Percentiles rank a stretch among this genome's conserved stretches.
Conservation (phyloP, 225 moss, liverwort and hornwort genomes). For the Sphagnum contortum region DNA sequence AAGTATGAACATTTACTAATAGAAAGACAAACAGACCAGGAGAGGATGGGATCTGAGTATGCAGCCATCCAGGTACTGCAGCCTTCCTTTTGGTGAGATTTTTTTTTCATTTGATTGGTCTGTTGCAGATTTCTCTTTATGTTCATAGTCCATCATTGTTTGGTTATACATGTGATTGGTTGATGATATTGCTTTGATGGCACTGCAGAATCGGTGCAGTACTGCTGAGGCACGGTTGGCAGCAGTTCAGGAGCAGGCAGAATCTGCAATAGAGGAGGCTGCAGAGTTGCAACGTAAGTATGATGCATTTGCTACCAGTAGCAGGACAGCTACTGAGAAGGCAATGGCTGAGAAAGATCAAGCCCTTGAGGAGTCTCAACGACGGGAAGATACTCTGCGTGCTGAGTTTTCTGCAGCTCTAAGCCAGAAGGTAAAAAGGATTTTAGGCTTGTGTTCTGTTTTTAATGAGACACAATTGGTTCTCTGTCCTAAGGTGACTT, state of each 20-base stretch:
- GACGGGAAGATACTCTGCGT: slow-evolving; percentile 69
- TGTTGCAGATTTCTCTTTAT: no score
- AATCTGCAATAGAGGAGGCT: slow-evolving; percentile 76
- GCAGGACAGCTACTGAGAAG: slow-evolving; percentile 56
- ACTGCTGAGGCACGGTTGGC: slow-evolving; percentile 83
- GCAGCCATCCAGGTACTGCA: slow-evolving; percentile 37
- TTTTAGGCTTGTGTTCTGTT: neutral
- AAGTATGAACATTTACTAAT: slow-evolving; percentile 50
- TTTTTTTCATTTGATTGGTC: no score
- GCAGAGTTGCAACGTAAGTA: slow-evolving; percentile 77
- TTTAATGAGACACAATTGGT: neutral
- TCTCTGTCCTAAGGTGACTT: no score
- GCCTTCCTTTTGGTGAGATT: no score
- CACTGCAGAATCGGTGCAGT: slow-evolving; percentile 59
- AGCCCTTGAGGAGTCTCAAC: slow-evolving; percentile 57
- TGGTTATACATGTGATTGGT: neutral
- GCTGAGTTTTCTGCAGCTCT: slow-evolving; percentile 53
- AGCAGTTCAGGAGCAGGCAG: slow-evolving; percentile 70
- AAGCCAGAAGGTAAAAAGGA: slow-evolving; percentile 49
- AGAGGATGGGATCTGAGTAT: slow-evolving; percentile 51
- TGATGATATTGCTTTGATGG: neutral
- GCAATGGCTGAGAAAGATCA: slow-evolving; percentile 53
- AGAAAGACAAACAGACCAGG: slow-evolving; percentile 34
- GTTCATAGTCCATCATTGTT: neutral
- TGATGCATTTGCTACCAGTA: slow-evolving; percentile 43